Evolutionary conservation across 2,329 filamentous ascomycete genomes (phyloP), one percentile per base, ranked within the genome.

Genomic region (Stachybotrys echinatus): DNA sequence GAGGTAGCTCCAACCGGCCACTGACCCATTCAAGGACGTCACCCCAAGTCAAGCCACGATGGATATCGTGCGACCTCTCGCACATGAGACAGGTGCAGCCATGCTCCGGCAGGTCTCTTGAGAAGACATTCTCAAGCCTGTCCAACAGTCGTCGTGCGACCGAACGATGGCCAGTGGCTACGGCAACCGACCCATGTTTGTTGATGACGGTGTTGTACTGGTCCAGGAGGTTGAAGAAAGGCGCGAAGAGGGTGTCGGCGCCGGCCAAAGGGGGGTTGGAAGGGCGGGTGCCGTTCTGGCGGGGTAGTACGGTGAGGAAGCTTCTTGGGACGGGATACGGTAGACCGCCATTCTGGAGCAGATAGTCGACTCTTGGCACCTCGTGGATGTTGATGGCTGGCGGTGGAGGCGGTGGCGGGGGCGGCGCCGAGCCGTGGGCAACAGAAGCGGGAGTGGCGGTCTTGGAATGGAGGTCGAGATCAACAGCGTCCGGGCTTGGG

Each of bases 11-110:
- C 52, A 89, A 83, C 49, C 92, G 84, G 18, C 92, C 92, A 55
- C 90, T 94, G 12, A 96, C 91, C 64, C 92, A 85, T 68, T 99
- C 94, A 21, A 99, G 72, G 12, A 97, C 91, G 64, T 97, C 92
- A 10, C 94, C 92, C 92, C 92, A 99, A 54, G 89, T 94, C 23
- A 96, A 76, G 2, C 91, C 92, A 49, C 77, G 79, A 54, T 84
- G 81, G 17, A 86, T 80, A 37, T 84, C 78, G 37, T 80, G 72
- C 4, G 71, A 71, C 12, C 70, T 74, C 44, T 86, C 81, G 63
- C 92, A 97, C 76, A 96, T 89, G 50, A 94, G 75, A 66, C 92
- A 97, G 42, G 77, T 74, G 65, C 92, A 97, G n/a, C 86, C 84
- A 61, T 96, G 85, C 0, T 84, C 84, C 0, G 92, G 92, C 34